Evolutionary conservation across 1,284 basidiomycete genomes (phyloP).

Genomic region (Apiotrichum siamense): DNA sequence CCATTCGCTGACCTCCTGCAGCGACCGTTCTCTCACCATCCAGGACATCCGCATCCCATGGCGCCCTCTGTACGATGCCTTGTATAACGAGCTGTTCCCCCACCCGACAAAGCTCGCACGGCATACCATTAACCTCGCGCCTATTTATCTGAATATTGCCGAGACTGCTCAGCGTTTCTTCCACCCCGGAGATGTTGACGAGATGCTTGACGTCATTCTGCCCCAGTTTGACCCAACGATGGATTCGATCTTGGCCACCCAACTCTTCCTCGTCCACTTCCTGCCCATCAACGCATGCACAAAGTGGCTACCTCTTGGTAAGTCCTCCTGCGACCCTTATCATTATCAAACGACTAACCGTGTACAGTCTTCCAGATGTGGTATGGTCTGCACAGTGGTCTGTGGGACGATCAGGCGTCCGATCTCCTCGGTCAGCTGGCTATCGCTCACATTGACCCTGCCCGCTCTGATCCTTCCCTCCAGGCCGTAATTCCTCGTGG

Average conservation of each 20-base stretch:
- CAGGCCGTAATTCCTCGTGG: conserved; percentile 56
- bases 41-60: conserved; percentile 81
- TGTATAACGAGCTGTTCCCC: conserved; percentile 75
- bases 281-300: conserved; percentile 71
- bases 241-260: conserved; percentile 68
- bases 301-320: conserved; percentile 65
- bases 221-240: conserved; percentile 66
- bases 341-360: conserved; percentile 2
- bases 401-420: conserved; percentile 76
- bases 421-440: conserved; percentile 59
- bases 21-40: conserved; percentile 68
- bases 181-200: conserved; percentile 76
- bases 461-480: conserved; percentile 62
- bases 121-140: conserved; percentile 54
- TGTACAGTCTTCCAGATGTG: conserved; percentile 62
- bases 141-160: conserved; percentile 70
- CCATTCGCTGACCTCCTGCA: conserved; percentile 52
- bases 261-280: conserved; percentile 75
- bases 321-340: conserved; percentile 9
- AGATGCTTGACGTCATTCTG: conserved; percentile 70
- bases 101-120: conserved; percentile 75
- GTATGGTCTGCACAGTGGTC: conserved; percentile 76
- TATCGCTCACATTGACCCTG: conserved; percentile 67
- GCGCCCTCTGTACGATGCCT: conserved; percentile 74
- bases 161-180: conserved; percentile 80